These are phyloP conservation scores for Aspergillus tubingensis DNA, from an alignment of 2,329 filamentous ascomycete genomes.

Conservation along the genomic window DNA sequence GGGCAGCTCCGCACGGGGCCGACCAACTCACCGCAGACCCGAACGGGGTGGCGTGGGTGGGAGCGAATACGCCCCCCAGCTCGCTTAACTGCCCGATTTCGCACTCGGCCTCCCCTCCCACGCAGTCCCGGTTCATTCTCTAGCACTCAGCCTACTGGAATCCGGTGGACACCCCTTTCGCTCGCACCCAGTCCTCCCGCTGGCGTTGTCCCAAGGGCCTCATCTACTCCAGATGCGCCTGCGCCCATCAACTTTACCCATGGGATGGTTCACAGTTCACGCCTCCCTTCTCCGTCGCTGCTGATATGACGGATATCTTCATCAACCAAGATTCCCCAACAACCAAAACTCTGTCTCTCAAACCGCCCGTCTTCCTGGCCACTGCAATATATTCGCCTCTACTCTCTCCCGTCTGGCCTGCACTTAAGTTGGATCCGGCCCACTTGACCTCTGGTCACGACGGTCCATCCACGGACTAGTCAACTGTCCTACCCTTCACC, in stretches of 20 bases:
- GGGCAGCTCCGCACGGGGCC: constrained; percentile 12
- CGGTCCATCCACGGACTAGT: constrained; percentile 10
- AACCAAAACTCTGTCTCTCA: too few relatives aligned
- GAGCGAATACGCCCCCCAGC: constrained; percentile 21
- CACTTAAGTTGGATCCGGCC: constrained; percentile 1
- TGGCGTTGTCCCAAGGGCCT: constrained; percentile 18
- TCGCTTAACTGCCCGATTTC: constrained; percentile 25
- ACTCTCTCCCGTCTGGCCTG: constrained; percentile 1
- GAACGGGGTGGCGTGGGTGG: constrained; percentile 32
- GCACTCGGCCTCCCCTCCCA: constrained; percentile 17
- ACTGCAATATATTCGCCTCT: neutral
- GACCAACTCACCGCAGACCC: constrained; percentile 24
- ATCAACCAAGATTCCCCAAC: neutral
- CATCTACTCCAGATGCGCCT: neutral
- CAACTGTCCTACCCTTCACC: neutral
- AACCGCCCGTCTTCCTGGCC: neutral
- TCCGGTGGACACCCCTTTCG: constrained; percentile 30
- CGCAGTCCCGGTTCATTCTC: constrained; percentile 35
- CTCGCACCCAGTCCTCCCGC: constrained; percentile 32
- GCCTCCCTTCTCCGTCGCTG: neutral
- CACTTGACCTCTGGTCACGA: constrained; percentile 4
- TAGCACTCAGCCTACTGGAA: constrained; percentile 34
- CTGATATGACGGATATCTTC: neutral
- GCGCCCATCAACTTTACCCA: neutral
- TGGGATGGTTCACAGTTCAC: neutral